Conservation (phyloP, 345 rosid species). For the Brassica nigra region DNA sequence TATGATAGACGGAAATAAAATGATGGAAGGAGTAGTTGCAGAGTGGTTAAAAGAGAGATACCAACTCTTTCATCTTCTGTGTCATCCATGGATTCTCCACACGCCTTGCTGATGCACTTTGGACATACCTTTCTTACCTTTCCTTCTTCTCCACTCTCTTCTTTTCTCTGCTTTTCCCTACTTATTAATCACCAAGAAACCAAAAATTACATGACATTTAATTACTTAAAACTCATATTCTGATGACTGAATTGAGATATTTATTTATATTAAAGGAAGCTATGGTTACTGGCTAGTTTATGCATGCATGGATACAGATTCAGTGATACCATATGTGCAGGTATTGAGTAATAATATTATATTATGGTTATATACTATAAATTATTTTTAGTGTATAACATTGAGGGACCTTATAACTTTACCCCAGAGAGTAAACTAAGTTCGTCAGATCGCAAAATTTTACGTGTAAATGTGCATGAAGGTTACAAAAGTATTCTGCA, state of each 20-base stretch:
- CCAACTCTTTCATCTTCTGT: conserved; percentile 30
- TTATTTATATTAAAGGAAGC: neutral
- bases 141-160: conserved; percentile 25
- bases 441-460: neutral
- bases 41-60: conserved; percentile 32
- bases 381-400: neutral
- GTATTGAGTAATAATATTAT: neutral
- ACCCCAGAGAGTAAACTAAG: neutral
- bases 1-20: neutral
- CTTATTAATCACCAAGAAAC: neutral
- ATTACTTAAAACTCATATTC: neutral
- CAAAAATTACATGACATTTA: neutral
- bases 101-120: conserved; percentile 41
- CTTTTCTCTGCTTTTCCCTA: neutral
- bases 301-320: conserved; percentile 11
- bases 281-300: neutral
- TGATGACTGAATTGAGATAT: neutral
- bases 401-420: neutral
- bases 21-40: conserved; percentile 23
- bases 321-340: neutral
- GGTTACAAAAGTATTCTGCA: neutral
- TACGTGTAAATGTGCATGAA: conserved; percentile 15
- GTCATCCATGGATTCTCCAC: conserved; percentile 39
- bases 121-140: conserved; percentile 30
- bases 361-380: neutral